These are phyloP conservation scores for Allantophomopsis cytisporea DNA, from an alignment of 2,329 filamentous ascomycete genomes.

Conservation along the genomic window DNA sequence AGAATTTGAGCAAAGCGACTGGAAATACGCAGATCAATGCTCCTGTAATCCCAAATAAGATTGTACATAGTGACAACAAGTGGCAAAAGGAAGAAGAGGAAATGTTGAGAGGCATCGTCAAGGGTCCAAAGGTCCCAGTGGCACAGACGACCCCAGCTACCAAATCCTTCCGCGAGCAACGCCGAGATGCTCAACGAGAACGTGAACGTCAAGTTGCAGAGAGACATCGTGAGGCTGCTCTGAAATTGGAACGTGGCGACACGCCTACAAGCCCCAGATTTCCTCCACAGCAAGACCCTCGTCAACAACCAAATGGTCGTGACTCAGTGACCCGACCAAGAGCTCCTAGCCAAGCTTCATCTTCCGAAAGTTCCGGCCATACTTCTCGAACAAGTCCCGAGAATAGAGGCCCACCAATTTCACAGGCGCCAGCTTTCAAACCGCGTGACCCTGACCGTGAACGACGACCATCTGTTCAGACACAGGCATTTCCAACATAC, in stretches of 20 bases:
- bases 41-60: conserved; percentile 24
- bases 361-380: too few relatives aligned
- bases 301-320: neutral
- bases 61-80: conserved; percentile 10
- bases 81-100: conserved; percentile 15
- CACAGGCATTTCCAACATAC: too few relatives aligned
- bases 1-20: conserved; percentile 37
- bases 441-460: neutral
- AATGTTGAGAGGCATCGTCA: conserved; percentile 5
- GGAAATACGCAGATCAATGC: conserved; percentile 27
- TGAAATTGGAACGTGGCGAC: too few relatives aligned
- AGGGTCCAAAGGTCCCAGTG: conserved; percentile 4
- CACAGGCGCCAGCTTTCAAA: neutral
- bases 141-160: conserved; percentile 5
- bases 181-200: conserved; percentile 17
- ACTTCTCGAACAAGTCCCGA: too few relatives aligned
- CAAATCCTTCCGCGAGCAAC: conserved; percentile 16
- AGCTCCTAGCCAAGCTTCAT: too few relatives aligned
- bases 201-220: conserved; percentile 13
- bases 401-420: too few relatives aligned
- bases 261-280: too few relatives aligned
- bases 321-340: neutral
- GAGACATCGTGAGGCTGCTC: conserved; percentile 9
- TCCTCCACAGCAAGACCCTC: too few relatives aligned
- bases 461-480: neutral